Evolutionary conservation across 441 rosid species (phyloP).

Genomic region (Pelargonium fulgidum): DNA sequence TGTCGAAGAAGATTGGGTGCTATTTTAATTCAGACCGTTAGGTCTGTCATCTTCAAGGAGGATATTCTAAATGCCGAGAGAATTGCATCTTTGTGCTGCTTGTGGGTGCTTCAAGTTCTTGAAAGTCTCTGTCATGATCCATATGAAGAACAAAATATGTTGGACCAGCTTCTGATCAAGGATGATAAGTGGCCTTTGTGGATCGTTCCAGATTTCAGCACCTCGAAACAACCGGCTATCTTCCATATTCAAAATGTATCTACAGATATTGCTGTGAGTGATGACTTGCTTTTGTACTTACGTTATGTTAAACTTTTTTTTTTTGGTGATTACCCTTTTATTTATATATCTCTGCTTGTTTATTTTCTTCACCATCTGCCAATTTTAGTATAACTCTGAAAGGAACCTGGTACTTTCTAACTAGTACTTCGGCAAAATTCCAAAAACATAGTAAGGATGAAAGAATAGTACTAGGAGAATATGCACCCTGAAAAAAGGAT

Average conservation of each 20-base stretch:
- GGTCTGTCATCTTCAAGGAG: slow-evolving; percentile 55
- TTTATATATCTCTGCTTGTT: not conserved
- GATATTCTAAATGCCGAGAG: slow-evolving; percentile 34
- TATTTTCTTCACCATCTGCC: not conserved
- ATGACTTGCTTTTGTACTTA: slow-evolving; percentile 11
- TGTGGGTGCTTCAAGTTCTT: slow-evolving; percentile 60
- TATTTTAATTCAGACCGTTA: slow-evolving; percentile 45
- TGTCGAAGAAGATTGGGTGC: slow-evolving; percentile 40
- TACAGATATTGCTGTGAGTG: slow-evolving; percentile 35
- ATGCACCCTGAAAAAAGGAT: not conserved
- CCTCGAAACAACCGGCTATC: slow-evolving; percentile 21
- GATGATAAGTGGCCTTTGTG: slow-evolving; percentile 74
- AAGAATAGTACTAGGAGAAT: not conserved
- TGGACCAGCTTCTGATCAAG: slow-evolving; percentile 59
- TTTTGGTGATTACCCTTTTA: slow-evolving; percentile 7
- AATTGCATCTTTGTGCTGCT: slow-evolving; percentile 50
- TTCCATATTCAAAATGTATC: slow-evolving; percentile 22
- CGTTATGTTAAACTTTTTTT: not conserved
- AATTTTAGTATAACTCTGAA: not conserved
- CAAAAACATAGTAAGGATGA: not conserved
- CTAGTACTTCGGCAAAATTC: not conserved
- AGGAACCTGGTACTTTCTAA: not conserved
- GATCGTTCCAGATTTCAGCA: slow-evolving; percentile 45
- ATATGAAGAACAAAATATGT: slow-evolving; percentile 50
- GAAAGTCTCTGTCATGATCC: slow-evolving; percentile 48